Base-by-base conservation (phyloP, 73 alveolate genomes). In the Symbiodinium natans region DNA sequence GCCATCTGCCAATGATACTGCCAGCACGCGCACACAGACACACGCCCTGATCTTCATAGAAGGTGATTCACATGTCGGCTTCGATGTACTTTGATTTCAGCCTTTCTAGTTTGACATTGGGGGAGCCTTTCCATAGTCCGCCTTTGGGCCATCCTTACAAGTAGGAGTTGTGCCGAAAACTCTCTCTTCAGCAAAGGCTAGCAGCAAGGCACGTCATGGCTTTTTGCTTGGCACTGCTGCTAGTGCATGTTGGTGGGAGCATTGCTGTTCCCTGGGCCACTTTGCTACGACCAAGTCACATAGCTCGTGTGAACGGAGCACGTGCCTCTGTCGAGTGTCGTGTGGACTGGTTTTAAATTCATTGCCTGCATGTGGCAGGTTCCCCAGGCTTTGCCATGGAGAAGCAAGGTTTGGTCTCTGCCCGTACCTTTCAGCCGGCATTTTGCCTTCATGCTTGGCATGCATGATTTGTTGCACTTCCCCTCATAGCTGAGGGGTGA, bases 351-450 rank as follows among this genome's bases (percentile, higher is more conserved):
- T 36, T 63, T 29, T 36, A 63, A 63, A 63, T 63, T 63, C 80
- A 23, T 27, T 13, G 80, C 80, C 80, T 63, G 80, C 80, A 63
- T 63, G 38, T 27, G 38, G 80, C 80, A 63, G 80, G 80, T 23
- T 63, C 80, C 27, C 80, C 80, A 63, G 80, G 80, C 80, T 63
- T 63, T n/a, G 33, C 80, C 80, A 63, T 63, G 80, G 80, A 63
- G 80, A 25, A 29, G 36, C 80, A 63, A 29, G 80, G 80, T 23
- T 63, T 63, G 80, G 80, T 29, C 80, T 63, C 80, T 63, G 80
- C 80, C 80, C 11, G 80, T 63, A 13, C 80, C 80, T 29, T 25
- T 63, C 38, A 63, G 80, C 80, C 80, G 19, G 80, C 80, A 17
- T 27, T 52, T 52, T 19, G 80, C 80, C 19, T 23, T n/a, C 80